Evolutionary conservation across 1,284 basidiomycete genomes (phyloP).

Genomic region (Ustilago hordei): DNA sequence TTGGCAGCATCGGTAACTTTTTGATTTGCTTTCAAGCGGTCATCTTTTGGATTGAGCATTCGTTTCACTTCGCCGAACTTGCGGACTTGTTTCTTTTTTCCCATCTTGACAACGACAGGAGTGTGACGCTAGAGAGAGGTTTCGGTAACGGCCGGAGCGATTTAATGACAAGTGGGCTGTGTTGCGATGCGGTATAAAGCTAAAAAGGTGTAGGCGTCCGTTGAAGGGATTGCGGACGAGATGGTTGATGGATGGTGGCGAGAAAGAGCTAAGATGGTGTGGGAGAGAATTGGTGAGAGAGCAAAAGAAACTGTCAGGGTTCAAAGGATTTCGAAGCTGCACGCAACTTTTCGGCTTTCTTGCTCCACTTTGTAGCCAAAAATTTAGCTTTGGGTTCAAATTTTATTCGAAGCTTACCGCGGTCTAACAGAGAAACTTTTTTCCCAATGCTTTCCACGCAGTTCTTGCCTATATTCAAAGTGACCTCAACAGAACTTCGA

Average conservation of each 20-base stretch:
- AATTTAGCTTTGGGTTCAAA: neutral
- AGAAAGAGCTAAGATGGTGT: neutral
- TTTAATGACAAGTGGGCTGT: neutral
- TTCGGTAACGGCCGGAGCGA: neutral
- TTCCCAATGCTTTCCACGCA: neutral
- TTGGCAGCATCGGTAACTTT: slow-evolving; percentile 70
- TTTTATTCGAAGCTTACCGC: neutral
- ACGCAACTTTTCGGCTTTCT: slow-evolving; percentile 5
- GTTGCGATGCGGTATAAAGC: no score
- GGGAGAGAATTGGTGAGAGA: neutral
- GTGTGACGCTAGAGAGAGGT: neutral
- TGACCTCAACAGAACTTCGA: neutral
- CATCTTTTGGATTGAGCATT: slow-evolving; percentile 93
- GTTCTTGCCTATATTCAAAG: neutral
- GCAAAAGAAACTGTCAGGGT: neutral
- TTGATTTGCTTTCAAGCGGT: slow-evolving; percentile 81
- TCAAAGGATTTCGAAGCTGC: neutral
- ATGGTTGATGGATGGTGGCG: neutral
- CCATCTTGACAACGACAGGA: slow-evolving; percentile 71
- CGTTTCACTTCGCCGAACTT: slow-evolving; percentile 97
- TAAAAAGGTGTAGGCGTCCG: no score
- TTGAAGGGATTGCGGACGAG: neutral
- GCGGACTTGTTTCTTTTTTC: slow-evolving; percentile 91
- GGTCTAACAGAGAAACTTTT: neutral
- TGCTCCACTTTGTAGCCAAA: slow-evolving; percentile 1